A percentile compares a stretch with the other conserved stretches of the same genome.
These are phyloP conservation scores for Trematosphaeria pertusa DNA, from an alignment of 2,329 filamentous ascomycete genomes.

Conservation along the genomic window DNA sequence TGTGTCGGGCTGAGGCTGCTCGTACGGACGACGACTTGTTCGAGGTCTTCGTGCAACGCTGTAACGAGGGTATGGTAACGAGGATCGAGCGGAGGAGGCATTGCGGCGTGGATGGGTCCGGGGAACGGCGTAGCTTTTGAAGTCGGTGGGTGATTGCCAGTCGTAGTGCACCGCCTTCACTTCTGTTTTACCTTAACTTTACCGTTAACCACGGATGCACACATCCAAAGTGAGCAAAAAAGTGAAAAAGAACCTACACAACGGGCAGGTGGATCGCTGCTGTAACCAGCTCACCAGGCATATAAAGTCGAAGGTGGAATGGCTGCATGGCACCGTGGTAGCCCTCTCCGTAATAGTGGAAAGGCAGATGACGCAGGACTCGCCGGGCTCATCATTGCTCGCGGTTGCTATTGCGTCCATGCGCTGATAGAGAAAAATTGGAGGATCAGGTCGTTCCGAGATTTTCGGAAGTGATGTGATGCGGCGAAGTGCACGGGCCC, in stretches of 20 bases:
- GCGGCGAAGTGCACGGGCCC: constrained; percentile 13
- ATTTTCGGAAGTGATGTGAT: constrained; percentile 19
- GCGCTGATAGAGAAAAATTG: constrained; percentile 21
- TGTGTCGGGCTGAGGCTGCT: constrained; percentile 42
- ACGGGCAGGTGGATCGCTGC: constrained; percentile 73
- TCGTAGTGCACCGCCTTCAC: constrained; percentile 70
- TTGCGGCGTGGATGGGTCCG: constrained; percentile 24
- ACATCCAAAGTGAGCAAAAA: too few relatives aligned
- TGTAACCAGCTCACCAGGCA: constrained; percentile 86
- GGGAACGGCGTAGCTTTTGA: constrained; percentile 65
- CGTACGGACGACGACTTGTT: constrained; percentile 24
- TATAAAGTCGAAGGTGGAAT: constrained; percentile 82
- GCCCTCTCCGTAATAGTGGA: constrained; percentile 76
- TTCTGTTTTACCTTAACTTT: constrained; percentile 59
- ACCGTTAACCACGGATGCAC: too few relatives aligned
- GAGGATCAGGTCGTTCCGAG: constrained; percentile 15
- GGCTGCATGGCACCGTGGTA: constrained; percentile 76
- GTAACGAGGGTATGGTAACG: constrained; percentile 15
- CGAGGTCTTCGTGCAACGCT: constrained; percentile 25
- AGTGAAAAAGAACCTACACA: constrained; percentile 81
- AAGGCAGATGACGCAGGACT: constrained; percentile 83
- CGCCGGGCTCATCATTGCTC: constrained; percentile 25
- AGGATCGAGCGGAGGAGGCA: background rate
- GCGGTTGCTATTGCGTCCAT: constrained; percentile 31
- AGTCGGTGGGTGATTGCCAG: constrained; percentile 59